These are phyloP conservation scores for Auricularia sp. DNA, from an alignment of 768 basidiomycete genomes.

Conservation along the genomic window DNA sequence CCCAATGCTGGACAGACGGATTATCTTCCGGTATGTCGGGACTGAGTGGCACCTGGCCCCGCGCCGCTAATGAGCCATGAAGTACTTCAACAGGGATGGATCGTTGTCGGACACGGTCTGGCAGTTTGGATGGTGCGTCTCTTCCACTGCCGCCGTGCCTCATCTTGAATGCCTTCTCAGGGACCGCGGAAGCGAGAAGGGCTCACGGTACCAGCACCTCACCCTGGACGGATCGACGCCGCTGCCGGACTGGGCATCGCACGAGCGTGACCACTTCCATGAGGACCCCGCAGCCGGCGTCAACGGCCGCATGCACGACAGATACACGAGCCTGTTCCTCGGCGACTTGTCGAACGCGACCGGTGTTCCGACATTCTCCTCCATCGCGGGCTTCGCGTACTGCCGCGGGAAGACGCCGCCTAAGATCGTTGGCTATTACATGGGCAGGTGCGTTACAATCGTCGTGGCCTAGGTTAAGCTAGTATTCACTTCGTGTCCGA, in stretches of 20 bases:
- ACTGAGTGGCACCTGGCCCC: background rate
- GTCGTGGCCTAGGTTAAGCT: background rate
- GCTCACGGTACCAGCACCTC: background rate
- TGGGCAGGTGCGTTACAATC: background rate
- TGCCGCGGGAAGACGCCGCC: background rate
- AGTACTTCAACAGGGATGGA: background rate
- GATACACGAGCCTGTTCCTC: background rate
- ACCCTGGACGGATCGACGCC: background rate
- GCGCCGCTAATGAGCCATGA: background rate
- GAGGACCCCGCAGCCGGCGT: background rate
- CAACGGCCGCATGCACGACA: background rate
- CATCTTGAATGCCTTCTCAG: background rate
- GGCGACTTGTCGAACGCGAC: background rate
- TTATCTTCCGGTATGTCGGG: background rate
- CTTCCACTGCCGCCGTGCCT: background rate
- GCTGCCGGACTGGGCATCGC: background rate
- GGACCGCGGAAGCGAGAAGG: background rate
- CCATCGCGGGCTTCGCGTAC: background rate
- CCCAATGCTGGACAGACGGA: background rate
- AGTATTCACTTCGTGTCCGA: background rate
- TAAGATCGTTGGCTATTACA: background rate
- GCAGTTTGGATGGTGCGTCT: background rate
- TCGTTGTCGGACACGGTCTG: background rate
- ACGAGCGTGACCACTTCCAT: background rate
- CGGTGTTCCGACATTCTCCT: background rate